Percentiles rank a stretch among this genome's conserved stretches.
phyloP scores from a whole-genome alignment of 2,329 filamentous ascomycete species.

The Fusarium fracticaudum region DNA sequence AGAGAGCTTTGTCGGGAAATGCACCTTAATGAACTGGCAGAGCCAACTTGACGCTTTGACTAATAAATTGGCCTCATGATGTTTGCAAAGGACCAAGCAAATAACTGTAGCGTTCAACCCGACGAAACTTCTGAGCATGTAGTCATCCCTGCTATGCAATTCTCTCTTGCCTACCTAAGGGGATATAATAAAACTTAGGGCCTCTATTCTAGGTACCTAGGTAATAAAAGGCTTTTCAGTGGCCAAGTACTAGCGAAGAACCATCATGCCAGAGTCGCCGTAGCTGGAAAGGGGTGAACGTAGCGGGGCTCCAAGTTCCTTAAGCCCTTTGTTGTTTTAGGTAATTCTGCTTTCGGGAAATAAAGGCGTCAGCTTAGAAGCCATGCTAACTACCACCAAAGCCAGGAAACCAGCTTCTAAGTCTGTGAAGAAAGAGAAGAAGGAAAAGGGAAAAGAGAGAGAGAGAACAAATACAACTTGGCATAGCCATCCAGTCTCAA shows the following conservation, averaged over 20 bases:
- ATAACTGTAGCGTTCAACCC: not conserved
- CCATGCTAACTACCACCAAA: slow-evolving; percentile 5
- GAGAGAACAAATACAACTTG: not conserved
- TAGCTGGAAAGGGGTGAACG: not conserved
- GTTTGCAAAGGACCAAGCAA: not conserved
- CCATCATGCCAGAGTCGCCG: slow-evolving; percentile 23
- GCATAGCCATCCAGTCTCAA: too few relatives aligned
- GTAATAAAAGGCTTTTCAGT: not conserved
- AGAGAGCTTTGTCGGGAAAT: not conserved
- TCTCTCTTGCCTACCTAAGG: not conserved
- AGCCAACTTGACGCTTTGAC: not conserved
- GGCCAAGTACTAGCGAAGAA: not conserved
- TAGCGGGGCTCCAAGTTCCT: slow-evolving; percentile 8
- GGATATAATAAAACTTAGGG: too few relatives aligned
- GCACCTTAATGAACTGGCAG: not conserved
- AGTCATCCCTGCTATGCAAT: not conserved
- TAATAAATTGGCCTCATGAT: not conserved
- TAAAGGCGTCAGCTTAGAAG: slow-evolving; percentile 6
- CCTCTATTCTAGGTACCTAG: too few relatives aligned
- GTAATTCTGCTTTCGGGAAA: slow-evolving; percentile 36
- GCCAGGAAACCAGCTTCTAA: slow-evolving; percentile 7
- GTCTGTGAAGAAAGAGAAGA: not conserved
- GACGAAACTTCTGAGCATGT: not conserved
- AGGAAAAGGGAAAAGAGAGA: not conserved
- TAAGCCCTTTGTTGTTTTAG: slow-evolving; percentile 15